Evolutionary conservation across 1,139 yeast species (phyloP).

Genomic region (Geotrichum australiense): DNA sequence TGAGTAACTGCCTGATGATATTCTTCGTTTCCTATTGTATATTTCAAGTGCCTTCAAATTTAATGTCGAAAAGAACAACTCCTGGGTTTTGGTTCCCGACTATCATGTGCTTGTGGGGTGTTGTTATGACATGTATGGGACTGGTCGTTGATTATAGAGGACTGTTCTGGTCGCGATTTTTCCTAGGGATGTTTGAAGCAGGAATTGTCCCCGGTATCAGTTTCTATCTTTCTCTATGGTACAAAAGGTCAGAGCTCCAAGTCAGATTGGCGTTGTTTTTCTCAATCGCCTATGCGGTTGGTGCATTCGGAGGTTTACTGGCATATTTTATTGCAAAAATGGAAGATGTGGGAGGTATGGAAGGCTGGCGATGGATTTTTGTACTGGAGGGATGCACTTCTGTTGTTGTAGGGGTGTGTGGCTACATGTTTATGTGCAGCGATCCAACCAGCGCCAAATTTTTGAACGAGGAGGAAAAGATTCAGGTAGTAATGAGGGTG

Average conservation of each 20-base stretch:
- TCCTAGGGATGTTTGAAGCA: conserved; percentile 52
- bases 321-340: conserved; percentile 36
- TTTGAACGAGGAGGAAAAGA: conserved; percentile 42
- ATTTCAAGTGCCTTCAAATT: conserved; percentile 47
- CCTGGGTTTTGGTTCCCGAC: conserved; percentile 41
- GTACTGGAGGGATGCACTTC: conserved; percentile 47
- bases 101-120: conserved; percentile 49
- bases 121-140: conserved; percentile 43
- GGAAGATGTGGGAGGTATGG: conserved; percentile 32
- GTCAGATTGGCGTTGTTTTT: conserved; percentile 52
- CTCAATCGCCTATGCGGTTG: conserved; percentile 42
- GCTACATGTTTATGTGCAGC: conserved; percentile 46
- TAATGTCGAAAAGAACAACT: conserved; percentile 31
- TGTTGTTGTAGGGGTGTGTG: conserved; percentile 38
- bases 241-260: conserved; percentile 34
- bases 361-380: conserved; percentile 52
- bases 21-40: conserved; percentile 47
- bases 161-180: conserved; percentile 42
- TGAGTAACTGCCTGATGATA: conserved; percentile 47
- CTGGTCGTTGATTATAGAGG: conserved; percentile 39
- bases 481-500: conserved; percentile 43
- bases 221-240: conserved; percentile 31
- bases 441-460: conserved; percentile 44
- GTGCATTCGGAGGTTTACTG: conserved; percentile 34
- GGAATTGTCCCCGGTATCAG: conserved; percentile 46